Conservation (phyloP, 164 flowering plant species). For the Magnolia changhungtana region DNA sequence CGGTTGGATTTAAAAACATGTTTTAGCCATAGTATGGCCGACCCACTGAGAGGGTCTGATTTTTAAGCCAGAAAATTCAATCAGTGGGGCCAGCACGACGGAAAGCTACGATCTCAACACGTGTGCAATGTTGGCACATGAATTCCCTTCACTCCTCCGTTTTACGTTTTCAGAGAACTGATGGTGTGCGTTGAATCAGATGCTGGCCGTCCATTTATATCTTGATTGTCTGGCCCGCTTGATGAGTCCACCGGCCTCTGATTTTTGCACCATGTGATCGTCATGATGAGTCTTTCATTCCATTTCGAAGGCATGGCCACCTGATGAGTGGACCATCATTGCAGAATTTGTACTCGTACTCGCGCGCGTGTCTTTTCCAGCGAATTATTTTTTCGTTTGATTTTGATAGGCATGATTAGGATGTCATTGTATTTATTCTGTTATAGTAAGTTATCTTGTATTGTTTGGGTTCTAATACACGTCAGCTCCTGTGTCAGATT, state of each 20-base stretch:
- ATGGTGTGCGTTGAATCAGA: too few relatives aligned
- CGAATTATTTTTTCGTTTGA: not conserved
- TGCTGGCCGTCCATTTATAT: slow-evolving; percentile 6
- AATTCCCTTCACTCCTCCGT: too few relatives aligned
- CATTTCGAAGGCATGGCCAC: not conserved
- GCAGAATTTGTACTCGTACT: not conserved
- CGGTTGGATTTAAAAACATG: too few relatives aligned
- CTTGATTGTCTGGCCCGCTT: not conserved
- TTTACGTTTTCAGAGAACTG: too few relatives aligned
- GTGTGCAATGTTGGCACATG: too few relatives aligned
- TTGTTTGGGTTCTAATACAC: not conserved
- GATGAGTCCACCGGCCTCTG: not conserved
- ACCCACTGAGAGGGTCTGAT: too few relatives aligned
- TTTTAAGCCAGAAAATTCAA: too few relatives aligned
- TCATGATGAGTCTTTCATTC: not conserved
- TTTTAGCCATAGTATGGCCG: too few relatives aligned
- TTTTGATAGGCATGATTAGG: not conserved
- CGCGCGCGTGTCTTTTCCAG: not conserved
- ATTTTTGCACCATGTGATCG: too few relatives aligned
- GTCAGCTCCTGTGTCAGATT: slow-evolving; percentile 21
- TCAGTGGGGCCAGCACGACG: too few relatives aligned
- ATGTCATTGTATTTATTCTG: not conserved
- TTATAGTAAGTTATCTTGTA: slow-evolving; percentile 6
- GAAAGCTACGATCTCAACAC: too few relatives aligned
- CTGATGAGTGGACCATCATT: not conserved